A percentile compares a stretch with the other conserved stretches of the same genome.
Conservation (phyloP, 805 yeast species). For the Lachancea lanzarotensis region DNA sequence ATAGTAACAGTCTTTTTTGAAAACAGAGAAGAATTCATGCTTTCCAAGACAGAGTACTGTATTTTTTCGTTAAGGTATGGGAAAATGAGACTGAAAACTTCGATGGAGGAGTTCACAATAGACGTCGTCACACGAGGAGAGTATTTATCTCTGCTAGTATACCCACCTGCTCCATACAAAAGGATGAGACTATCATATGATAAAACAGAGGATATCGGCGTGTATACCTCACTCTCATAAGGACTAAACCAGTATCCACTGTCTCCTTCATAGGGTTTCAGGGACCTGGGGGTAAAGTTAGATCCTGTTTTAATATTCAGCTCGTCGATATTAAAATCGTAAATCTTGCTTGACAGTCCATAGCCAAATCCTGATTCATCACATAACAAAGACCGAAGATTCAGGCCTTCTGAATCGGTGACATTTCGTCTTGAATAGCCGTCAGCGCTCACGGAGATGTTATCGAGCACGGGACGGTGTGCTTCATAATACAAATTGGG, state of each 20-base stretch:
- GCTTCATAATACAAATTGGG: slow-evolving; percentile 34
- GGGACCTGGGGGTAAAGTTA: slow-evolving; percentile 22
- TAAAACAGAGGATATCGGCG: slow-evolving; percentile 37
- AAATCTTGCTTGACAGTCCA: slow-evolving; percentile 49
- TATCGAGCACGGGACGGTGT: slow-evolving; percentile 11
- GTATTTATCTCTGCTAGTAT: slow-evolving; percentile 12
- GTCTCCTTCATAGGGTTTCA: slow-evolving; percentile 30
- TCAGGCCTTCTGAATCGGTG: slow-evolving; percentile 5
- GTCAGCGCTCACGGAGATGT: slow-evolving; percentile 10
- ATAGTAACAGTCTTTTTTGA: slow-evolving; percentile 33
- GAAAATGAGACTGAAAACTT: slow-evolving; percentile 63
- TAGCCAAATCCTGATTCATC: slow-evolving; percentile 39
- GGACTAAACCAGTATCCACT: slow-evolving; percentile 32
- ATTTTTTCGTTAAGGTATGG: slow-evolving; percentile 69
- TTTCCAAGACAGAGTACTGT: slow-evolving; percentile 83
- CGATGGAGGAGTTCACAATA: slow-evolving; percentile 72
- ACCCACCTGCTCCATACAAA: slow-evolving; percentile 20
- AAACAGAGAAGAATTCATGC: slow-evolving; percentile 51
- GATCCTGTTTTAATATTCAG: slow-evolving; percentile 19
- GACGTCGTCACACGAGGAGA: slow-evolving; percentile 44
- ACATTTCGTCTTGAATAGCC: not conserved
- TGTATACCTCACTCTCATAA: slow-evolving; percentile 30
- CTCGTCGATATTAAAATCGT: slow-evolving; percentile 33
- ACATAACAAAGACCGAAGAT: slow-evolving; percentile 21
- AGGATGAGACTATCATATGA: slow-evolving; percentile 38